Conservation (phyloP, 805 yeast species). For the Candida fluviatilis region DNA sequence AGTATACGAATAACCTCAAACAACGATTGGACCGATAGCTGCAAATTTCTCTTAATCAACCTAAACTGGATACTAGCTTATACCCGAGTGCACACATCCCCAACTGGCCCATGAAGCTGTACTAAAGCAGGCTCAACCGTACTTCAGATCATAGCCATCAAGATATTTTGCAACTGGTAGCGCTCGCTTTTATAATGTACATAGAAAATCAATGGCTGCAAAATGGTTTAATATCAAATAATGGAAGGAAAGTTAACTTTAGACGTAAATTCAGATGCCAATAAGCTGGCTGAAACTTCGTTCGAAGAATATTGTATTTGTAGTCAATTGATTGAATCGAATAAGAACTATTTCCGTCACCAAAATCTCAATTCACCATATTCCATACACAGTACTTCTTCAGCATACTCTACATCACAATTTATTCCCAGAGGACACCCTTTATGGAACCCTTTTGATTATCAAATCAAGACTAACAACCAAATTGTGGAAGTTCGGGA, state of each 20-base stretch:
- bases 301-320: background rate
- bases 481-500: background rate
- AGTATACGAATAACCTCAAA: slow-evolving; percentile 70
- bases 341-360: background rate
- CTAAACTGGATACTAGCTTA: slow-evolving; percentile 80
- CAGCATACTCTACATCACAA: background rate
- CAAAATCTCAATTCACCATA: background rate
- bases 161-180: too few species aligned
- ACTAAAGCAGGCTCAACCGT: too few species aligned
- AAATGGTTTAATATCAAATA: background rate
- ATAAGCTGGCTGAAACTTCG: background rate
- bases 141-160: too few species aligned
- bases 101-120: too few species aligned
- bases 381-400: background rate
- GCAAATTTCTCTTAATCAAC: slow-evolving; percentile 75
- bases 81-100: slow-evolving; percentile 41
- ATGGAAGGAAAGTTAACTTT: background rate
- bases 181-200: too few species aligned
- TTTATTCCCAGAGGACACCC: background rate
- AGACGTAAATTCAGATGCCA: background rate
- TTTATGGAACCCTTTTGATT: background rate
- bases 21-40: slow-evolving; percentile 86
- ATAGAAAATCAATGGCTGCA: background rate
- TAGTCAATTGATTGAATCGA: background rate
- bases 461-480: background rate